Evolutionary conservation across 2,329 filamentous ascomycete species (phyloP).

Genomic region (Aotearoamyces nothofagi): DNA sequence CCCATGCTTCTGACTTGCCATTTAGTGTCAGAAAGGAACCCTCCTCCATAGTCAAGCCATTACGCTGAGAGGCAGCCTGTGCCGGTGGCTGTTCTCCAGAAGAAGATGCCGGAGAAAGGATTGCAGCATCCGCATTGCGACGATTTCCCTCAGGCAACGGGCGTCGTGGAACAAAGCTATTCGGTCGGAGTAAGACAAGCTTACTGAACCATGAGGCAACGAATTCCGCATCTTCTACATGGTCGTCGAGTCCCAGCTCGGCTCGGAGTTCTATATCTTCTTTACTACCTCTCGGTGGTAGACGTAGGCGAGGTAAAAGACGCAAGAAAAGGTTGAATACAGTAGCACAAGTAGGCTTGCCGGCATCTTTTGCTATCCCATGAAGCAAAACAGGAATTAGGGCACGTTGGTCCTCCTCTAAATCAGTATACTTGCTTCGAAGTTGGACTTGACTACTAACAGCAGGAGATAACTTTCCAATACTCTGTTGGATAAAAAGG

Average conservation of each 20-base stretch:
- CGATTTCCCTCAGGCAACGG: not conserved
- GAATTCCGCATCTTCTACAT: slow-evolving; percentile 51
- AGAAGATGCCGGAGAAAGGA: slow-evolving; percentile 8
- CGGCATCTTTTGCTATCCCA: slow-evolving; percentile 46
- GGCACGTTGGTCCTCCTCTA: slow-evolving; percentile 43
- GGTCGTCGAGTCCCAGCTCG: slow-evolving; percentile 48
- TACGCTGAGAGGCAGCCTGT: slow-evolving; percentile 7
- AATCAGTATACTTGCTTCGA: not conserved
- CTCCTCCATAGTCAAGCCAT: slow-evolving; percentile 47
- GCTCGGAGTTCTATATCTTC: slow-evolving; percentile 58
- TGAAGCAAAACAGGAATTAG: slow-evolving; percentile 57
- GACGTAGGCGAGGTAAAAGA: slow-evolving; percentile 51
- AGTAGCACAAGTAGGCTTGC: slow-evolving; percentile 37
- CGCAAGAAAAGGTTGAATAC: slow-evolving; percentile 76
- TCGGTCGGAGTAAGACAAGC: slow-evolving; percentile 53
- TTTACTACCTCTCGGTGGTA: slow-evolving; percentile 64
- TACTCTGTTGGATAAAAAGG: slow-evolving; percentile 75
- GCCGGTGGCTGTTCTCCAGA: slow-evolving; percentile 13
- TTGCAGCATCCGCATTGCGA: not conserved
- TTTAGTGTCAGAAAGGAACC: slow-evolving; percentile 52
- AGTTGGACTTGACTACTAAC: slow-evolving; percentile 23
- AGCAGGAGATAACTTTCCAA: slow-evolving; percentile 39
- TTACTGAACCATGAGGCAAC: slow-evolving; percentile 64
- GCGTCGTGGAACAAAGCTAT: too few species aligned
- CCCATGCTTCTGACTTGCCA: slow-evolving; percentile 55